A percentile compares a stretch with the other conserved stretches of the same genome.
Conservation (phyloP, 768 basidiomycete genomes). For the Suillus americanus region DNA sequence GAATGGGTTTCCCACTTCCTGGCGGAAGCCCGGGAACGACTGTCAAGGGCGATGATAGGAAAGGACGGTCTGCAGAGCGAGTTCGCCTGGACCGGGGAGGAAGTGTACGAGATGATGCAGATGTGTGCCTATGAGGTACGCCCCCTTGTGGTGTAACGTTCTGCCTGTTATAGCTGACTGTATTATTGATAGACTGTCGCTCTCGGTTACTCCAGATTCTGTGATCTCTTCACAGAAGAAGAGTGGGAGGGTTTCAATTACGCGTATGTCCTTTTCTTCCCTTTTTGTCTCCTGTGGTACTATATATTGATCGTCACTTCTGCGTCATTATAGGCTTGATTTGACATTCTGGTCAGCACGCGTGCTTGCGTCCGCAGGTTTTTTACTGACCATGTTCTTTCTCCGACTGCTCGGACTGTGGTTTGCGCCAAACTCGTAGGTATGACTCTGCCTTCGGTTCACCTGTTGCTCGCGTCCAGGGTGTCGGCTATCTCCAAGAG, state of each 20-base stretch:
- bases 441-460: conserved; percentile 82
- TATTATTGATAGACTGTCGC: conserved; percentile 71
- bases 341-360: conserved; percentile 54
- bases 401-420: conserved; percentile 17
- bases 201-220: conserved; percentile 89
- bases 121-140: conserved; percentile 82
- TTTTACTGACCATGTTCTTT: neutral
- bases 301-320: neutral
- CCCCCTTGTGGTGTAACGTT: neutral
- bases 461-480: conserved; percentile 73
- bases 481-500: conserved; percentile 82
- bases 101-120: conserved; percentile 77
- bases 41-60: conserved; percentile 28
- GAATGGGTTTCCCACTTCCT: conserved; percentile 78
- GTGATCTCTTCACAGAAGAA: conserved; percentile 83
- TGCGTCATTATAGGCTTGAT: conserved; percentile 48
- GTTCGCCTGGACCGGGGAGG: conserved; percentile 60
- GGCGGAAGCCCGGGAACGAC: conserved; percentile 55
- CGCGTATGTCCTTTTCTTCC: conserved; percentile 40
- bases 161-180: neutral
- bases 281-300: neutral
- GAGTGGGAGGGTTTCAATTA: conserved; percentile 97
- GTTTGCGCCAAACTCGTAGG: conserved; percentile 20
- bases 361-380: neutral
- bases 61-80: conserved; percentile 35